Conservation (phyloP, 257 asterid genomes). For the Solanum gracilifrons region DNA sequence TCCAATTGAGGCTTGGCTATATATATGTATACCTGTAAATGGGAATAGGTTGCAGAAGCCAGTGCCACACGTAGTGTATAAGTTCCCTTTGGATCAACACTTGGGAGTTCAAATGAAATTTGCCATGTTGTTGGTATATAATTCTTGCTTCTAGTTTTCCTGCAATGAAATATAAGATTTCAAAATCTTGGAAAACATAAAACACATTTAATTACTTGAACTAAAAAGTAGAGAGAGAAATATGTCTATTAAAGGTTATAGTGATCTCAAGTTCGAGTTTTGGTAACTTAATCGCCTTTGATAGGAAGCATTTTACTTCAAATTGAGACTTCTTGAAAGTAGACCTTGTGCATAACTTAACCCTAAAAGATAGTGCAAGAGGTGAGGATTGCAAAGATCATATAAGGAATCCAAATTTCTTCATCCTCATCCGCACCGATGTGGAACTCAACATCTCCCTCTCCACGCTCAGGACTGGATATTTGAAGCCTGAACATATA, state of each 20-base stretch:
- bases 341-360: too few species aligned
- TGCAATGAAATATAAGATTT: background rate
- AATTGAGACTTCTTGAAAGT: too few species aligned
- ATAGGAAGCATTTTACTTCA: too few species aligned
- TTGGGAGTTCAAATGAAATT: background rate
- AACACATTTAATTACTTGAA: background rate
- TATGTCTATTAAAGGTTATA: background rate
- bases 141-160: background rate
- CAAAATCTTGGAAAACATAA: background rate
- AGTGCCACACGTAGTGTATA: constrained; percentile 3
- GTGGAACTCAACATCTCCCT: background rate
- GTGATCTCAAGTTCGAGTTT: too few species aligned
- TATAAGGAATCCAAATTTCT: too few species aligned
- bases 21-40: background rate
- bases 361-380: too few species aligned
- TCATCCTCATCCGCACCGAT: too few species aligned
- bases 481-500: background rate
- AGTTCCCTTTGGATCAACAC: background rate
- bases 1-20: background rate
- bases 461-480: background rate
- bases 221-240: background rate
- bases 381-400: too few species aligned
- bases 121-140: constrained; percentile 7
- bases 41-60: constrained; percentile 4
- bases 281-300: too few species aligned